Conservation (phyloP, 2,329 filamentous ascomycete genomes). For the Penicillium freii region DNA sequence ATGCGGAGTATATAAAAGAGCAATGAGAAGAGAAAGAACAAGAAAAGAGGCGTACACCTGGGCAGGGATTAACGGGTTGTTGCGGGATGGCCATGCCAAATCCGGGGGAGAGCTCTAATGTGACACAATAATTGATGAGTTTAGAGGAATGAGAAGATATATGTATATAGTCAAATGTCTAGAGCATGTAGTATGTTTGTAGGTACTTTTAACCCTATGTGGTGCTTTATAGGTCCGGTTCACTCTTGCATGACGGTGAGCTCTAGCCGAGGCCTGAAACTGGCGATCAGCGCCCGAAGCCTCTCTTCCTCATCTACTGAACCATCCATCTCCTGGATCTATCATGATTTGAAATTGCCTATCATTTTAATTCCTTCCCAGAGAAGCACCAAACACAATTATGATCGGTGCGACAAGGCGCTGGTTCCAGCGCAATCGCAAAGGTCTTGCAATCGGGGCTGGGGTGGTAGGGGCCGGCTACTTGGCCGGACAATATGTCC, state of each 20-base stretch:
- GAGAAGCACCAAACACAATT: constrained; percentile 8
- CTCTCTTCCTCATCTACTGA: constrained; percentile 14
- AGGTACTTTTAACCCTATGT: background rate
- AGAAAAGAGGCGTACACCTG: background rate
- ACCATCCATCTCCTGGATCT: constrained; percentile 4
- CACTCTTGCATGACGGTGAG: constrained; percentile 2
- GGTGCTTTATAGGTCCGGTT: background rate
- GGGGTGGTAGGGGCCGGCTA: constrained; percentile 89
- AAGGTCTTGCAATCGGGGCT: constrained; percentile 80
- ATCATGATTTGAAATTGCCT: constrained; percentile 3
- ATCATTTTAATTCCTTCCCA: background rate
- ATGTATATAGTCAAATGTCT: background rate
- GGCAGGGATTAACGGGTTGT: background rate
- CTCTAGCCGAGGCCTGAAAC: constrained; percentile 34
- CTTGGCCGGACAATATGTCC: constrained; percentile 85
- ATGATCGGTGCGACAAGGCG: constrained; percentile 74
- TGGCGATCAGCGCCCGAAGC: constrained; percentile 21
- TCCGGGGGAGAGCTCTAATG: constrained; percentile 13
- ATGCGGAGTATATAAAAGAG: background rate
- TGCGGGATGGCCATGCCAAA: constrained; percentile 12
- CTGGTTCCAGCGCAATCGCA: constrained; percentile 91
- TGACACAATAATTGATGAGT: background rate
- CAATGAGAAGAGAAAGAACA: background rate
- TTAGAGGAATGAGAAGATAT: background rate
- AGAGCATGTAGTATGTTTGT: background rate